Conservation (phyloP, 2,329 filamentous ascomycete species). For the Rutstroemia sp. region DNA sequence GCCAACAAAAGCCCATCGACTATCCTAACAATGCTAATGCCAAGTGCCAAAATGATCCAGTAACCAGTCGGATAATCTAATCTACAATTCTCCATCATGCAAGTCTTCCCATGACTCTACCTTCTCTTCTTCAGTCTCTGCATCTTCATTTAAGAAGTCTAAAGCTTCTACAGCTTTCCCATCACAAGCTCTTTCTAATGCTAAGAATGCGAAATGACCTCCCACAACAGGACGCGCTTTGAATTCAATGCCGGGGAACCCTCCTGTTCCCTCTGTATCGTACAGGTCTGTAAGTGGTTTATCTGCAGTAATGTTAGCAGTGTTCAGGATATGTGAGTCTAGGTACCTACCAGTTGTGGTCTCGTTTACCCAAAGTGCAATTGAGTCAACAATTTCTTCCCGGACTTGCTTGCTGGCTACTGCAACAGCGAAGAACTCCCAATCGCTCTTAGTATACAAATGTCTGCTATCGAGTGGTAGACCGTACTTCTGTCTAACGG, state of each 20-base stretch:
- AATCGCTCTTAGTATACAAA: slow-evolving; percentile 82
- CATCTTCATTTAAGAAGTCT: slow-evolving; percentile 38
- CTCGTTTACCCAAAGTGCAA: slow-evolving; percentile 79
- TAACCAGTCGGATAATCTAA: background rate
- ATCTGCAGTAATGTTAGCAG: slow-evolving; percentile 36
- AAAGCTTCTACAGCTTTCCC: slow-evolving; percentile 57
- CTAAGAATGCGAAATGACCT: slow-evolving; percentile 78
- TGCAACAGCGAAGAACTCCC: slow-evolving; percentile 83
- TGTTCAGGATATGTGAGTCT: background rate
- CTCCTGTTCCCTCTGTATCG: slow-evolving; percentile 68
- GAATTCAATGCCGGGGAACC: slow-evolving; percentile 67
- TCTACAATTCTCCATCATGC: slow-evolving; percentile 20
- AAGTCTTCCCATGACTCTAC: background rate
- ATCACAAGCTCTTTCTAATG: slow-evolving; percentile 72
- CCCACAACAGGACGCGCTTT: slow-evolving; percentile 79
- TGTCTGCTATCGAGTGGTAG: slow-evolving; percentile 76
- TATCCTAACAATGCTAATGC: too few relatives aligned
- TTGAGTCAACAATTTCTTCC: slow-evolving; percentile 62
- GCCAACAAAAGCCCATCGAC: too few relatives aligned
- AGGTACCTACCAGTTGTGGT: slow-evolving; percentile 52
- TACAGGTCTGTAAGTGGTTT: slow-evolving; percentile 76
- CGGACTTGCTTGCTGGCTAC: slow-evolving; percentile 63
- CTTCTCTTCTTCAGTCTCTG: slow-evolving; percentile 18
- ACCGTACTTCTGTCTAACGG: slow-evolving; percentile 74
- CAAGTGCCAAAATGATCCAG: background rate